Evolutionary conservation across 805 yeast species (phyloP).

Genomic region (Yamadazyma insecticola): DNA sequence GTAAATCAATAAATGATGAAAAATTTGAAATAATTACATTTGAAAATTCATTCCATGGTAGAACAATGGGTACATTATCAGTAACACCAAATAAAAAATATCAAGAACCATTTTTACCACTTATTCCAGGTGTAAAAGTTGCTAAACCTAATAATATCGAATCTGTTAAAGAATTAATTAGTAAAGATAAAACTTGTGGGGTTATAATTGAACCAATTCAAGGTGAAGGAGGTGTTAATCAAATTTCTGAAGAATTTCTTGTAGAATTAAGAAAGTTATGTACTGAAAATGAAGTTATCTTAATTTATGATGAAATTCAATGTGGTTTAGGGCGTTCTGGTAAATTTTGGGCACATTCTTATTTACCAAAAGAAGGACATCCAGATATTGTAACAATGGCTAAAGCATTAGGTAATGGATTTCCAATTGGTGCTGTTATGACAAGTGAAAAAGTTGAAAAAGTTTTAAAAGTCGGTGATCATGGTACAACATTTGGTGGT

Average conservation of each 20-base stretch:
- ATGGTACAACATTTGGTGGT: slow-evolving; percentile 97
- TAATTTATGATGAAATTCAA: slow-evolving; percentile 94
- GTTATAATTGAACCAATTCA: slow-evolving; percentile 96
- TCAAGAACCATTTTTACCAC: slow-evolving; percentile 85
- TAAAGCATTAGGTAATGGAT: slow-evolving; percentile 95
- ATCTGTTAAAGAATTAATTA: slow-evolving; percentile 52
- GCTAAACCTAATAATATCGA: slow-evolving; percentile 60
- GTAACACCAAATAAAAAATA: slow-evolving; percentile 93
- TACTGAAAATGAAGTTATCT: slow-evolving; percentile 60
- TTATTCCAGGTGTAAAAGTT: slow-evolving; percentile 81
- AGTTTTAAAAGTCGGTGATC: slow-evolving; percentile 83
- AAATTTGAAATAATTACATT: slow-evolving; percentile 85
- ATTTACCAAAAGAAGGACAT: slow-evolving; percentile 72
- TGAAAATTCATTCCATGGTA: slow-evolving; percentile 88
- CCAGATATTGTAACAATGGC: slow-evolving; percentile 95
- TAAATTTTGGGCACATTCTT: slow-evolving; percentile 85
- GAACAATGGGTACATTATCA: slow-evolving; percentile 89
- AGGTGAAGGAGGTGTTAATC: slow-evolving; percentile 94
- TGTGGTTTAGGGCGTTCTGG: slow-evolving; percentile 96
- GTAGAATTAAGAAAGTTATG: slow-evolving; percentile 63
- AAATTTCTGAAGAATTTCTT: slow-evolving; percentile 61
- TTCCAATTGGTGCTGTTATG: slow-evolving; percentile 93
- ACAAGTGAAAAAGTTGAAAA: slow-evolving; percentile 74
- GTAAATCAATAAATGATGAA: slow-evolving; percentile 44
- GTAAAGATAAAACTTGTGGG: slow-evolving; percentile 68